Evolutionary conservation across 345 rosid species (phyloP).

Genomic region (Eutrema yunnanense): DNA sequence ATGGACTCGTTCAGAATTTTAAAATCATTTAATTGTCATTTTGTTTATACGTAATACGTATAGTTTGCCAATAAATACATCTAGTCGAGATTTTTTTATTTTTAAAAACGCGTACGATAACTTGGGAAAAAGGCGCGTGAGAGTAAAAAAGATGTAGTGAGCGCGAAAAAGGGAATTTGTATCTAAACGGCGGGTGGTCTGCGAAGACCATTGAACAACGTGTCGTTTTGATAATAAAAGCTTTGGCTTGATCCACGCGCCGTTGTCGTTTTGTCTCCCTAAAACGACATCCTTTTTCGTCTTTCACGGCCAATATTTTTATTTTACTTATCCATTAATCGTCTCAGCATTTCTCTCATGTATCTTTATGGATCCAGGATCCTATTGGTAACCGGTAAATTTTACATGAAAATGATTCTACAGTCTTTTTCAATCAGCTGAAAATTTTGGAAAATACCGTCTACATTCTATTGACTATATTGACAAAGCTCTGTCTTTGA

Average conservation of each 20-base stretch:
- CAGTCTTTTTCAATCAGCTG: background rate
- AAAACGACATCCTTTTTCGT: conserved; percentile 17
- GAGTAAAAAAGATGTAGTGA: background rate
- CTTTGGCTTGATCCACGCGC: conserved; percentile 23
- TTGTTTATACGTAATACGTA: too few species aligned
- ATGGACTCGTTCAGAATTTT: too few species aligned
- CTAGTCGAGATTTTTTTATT: too few species aligned
- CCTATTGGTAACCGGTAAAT: background rate
- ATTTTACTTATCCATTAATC: background rate
- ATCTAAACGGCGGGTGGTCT: conserved; percentile 29
- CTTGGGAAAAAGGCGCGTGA: background rate
- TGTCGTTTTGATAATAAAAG: conserved; percentile 14
- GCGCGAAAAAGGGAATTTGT: conserved; percentile 14
- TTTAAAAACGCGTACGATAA: background rate
- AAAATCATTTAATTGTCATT: too few species aligned
- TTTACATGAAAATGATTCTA: background rate
- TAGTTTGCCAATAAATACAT: too few species aligned
- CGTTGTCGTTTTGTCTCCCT: conserved; percentile 40
- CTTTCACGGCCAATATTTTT: background rate
- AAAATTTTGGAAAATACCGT: background rate
- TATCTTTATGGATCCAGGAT: background rate
- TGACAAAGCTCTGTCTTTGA: too few species aligned
- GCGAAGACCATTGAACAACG: conserved; percentile 36
- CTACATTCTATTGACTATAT: background rate
- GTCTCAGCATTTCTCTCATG: background rate